Conservation (phyloP, 2,329 filamentous ascomycete species). For the Aschersonia sp. region DNA sequence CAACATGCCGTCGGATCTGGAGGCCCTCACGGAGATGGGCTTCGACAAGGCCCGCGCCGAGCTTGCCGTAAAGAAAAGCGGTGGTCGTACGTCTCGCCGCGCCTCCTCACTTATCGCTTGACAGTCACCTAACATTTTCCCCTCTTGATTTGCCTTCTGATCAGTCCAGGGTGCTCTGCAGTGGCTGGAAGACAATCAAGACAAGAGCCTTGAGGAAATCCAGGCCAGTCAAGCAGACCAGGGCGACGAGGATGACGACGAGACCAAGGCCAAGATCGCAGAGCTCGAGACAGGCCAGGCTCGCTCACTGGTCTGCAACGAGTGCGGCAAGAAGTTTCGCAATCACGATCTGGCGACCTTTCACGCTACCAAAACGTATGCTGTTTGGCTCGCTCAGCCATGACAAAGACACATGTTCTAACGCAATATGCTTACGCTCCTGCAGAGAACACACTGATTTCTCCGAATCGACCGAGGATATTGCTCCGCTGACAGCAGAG, state of each 20-base stretch:
- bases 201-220: conserved; percentile 75
- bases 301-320: conserved; percentile 79
- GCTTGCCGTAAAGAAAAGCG: conserved; percentile 71
- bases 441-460: conserved; percentile 74
- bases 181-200: conserved; percentile 88
- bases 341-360: conserved; percentile 72
- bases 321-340: conserved; percentile 85
- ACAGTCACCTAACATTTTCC: background rate
- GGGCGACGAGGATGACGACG: conserved; percentile 35
- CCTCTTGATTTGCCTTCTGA: background rate
- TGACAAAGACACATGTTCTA: background rate
- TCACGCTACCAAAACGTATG: conserved; percentile 71
- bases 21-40: conserved; percentile 53
- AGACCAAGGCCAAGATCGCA: conserved; percentile 39
- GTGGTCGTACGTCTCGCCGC: conserved; percentile 47
- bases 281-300: conserved; percentile 56
- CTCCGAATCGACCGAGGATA: conserved; percentile 81
- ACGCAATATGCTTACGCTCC: background rate
- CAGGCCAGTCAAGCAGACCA: conserved; percentile 28
- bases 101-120: background rate
- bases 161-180: conserved; percentile 78
- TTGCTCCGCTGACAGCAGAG: conserved; percentile 80
- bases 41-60: conserved; percentile 75
- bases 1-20: conserved; percentile 46
- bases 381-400: background rate